Conservation (phyloP, 2,329 filamentous ascomycete genomes). For the Myriosclerotinia duriaeana region DNA sequence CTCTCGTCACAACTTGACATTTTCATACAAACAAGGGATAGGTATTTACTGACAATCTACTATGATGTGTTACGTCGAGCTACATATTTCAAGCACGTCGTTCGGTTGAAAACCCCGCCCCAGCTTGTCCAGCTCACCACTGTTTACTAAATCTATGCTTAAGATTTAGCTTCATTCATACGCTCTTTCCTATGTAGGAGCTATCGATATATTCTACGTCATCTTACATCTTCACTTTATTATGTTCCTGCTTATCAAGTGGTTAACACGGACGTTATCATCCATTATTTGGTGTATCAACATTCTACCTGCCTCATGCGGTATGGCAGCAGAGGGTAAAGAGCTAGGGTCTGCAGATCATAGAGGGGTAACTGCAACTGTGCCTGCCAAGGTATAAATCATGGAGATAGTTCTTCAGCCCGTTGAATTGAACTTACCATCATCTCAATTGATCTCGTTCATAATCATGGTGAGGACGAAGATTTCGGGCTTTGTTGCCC, state of each 20-base stretch:
- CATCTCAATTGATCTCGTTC: neutral
- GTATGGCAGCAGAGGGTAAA: constrained; percentile 1
- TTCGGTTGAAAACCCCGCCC: neutral
- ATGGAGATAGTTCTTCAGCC: neutral
- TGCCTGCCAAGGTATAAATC: constrained; percentile 22
- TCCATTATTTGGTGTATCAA: neutral
- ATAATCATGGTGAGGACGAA: constrained; percentile 6
- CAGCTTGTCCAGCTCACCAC: constrained; percentile 13
- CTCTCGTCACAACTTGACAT: constrained; percentile 1
- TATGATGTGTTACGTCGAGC: neutral
- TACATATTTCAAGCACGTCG: constrained; percentile 10
- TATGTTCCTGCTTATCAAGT: constrained; percentile 11
- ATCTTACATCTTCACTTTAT: constrained; percentile 1
- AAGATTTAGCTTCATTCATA: neutral
- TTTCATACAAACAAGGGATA: neutral
- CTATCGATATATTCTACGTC: constrained; percentile 15
- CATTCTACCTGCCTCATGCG: constrained; percentile 16
- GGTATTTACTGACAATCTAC: neutral
- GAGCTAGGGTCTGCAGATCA: constrained; percentile 22
- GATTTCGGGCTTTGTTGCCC: constrained; percentile 16
- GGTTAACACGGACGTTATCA: neutral
- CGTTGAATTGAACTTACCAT: neutral
- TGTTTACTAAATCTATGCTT: constrained; percentile 2
- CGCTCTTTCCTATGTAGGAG: constrained; percentile 18
- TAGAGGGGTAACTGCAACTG: constrained; percentile 6